A percentile compares a stretch with the other conserved stretches of the same genome.
phyloP scores from a whole-genome alignment of 108 stramenopile genomes.

The Cyclostephanos tholiformis region DNA sequence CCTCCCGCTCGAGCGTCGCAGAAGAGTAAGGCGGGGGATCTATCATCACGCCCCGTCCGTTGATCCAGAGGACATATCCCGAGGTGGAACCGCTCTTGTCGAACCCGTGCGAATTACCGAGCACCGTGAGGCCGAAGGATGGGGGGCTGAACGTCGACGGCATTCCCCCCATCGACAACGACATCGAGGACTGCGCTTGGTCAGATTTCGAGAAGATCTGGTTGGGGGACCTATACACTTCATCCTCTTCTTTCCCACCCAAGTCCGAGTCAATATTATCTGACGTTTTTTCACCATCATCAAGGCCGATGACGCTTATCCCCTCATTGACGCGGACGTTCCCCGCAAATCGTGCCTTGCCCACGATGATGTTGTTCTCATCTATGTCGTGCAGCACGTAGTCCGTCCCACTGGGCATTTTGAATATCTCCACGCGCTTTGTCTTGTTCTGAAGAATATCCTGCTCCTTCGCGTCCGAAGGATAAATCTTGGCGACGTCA shows the following conservation, averaged over 20 bases:
- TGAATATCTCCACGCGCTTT: constrained; percentile 79
- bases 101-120: constrained; percentile 95
- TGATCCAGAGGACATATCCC: constrained; percentile 96
- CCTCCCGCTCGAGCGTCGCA: constrained; percentile 83
- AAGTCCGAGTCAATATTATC: constrained; percentile 8
- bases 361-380: constrained; percentile 69
- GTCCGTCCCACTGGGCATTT: constrained; percentile 87
- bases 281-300: constrained; percentile 33
- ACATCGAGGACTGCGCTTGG: background rate
- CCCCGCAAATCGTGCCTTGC: constrained; percentile 70
- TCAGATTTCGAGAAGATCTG: background rate
- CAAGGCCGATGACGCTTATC: constrained; percentile 75
- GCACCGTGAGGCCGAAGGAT: constrained; percentile 91
- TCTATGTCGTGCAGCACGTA: constrained; percentile 87
- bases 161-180: constrained; percentile 4
- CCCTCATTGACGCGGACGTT: constrained; percentile 74
- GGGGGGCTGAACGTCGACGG: constrained; percentile 87
- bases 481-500: constrained; percentile 80
- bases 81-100: constrained; percentile 91
- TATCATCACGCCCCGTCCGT: constrained; percentile 93
- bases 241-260: constrained; percentile 2
- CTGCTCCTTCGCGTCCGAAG: constrained; percentile 66
- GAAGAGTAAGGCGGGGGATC: constrained; percentile 94
- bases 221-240: too few species aligned
- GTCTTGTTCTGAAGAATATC: constrained; percentile 59